Conservation (phyloP, 805 yeast genomes). For the Candida cerambycidarum region DNA sequence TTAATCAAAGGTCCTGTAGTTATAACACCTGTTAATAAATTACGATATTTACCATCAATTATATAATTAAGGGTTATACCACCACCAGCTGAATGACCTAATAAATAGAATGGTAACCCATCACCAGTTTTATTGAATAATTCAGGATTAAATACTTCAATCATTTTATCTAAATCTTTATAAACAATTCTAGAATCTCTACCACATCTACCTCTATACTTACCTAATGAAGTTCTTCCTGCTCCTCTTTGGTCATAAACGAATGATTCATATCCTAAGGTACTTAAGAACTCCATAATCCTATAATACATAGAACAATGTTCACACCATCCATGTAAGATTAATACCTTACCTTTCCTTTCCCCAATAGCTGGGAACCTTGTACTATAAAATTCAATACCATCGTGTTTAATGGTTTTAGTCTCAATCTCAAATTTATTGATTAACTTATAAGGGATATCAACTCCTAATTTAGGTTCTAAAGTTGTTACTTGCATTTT, state of each 20-base stretch:
- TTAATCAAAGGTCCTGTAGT: slow-evolving; percentile 60
- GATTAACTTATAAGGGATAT: slow-evolving; percentile 12
- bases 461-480: slow-evolving; percentile 14
- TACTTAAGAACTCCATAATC: slow-evolving; percentile 51
- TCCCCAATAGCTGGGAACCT: slow-evolving; percentile 11
- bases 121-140: neutral
- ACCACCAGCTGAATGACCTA: slow-evolving; percentile 84
- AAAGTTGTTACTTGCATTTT: neutral
- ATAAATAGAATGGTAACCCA: slow-evolving; percentile 36
- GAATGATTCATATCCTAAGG: slow-evolving; percentile 60
- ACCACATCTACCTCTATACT: slow-evolving; percentile 45
- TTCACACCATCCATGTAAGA: slow-evolving; percentile 76
- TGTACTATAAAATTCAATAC: slow-evolving; percentile 14
- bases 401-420: slow-evolving; percentile 7
- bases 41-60: slow-evolving; percentile 49
- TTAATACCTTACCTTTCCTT: slow-evolving; percentile 53
- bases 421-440: neutral
- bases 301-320: slow-evolving; percentile 48
- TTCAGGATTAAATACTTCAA: slow-evolving; percentile 34
- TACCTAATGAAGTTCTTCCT: slow-evolving; percentile 60
- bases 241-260: slow-evolving; percentile 76
- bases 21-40: slow-evolving; percentile 46
- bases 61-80: slow-evolving; percentile 66
- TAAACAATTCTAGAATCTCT: slow-evolving; percentile 57
- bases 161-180: slow-evolving; percentile 59